Conservation (phyloP, 345 rosid species). For the Euphorbia tirucalli region DNA sequence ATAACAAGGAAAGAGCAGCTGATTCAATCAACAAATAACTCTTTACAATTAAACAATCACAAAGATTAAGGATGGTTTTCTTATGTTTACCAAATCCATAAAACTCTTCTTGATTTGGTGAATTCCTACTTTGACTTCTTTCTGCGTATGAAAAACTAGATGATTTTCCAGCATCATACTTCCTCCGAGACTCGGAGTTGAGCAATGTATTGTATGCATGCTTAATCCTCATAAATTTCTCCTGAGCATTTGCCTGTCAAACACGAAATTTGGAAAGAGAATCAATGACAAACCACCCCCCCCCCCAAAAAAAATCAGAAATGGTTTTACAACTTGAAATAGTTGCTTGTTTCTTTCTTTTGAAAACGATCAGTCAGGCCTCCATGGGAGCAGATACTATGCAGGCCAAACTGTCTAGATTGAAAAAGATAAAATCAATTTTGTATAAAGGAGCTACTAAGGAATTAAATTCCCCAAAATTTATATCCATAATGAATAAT, state of each 20-base stretch:
- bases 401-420: not conserved
- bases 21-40: not conserved
- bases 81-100: constrained; percentile 88
- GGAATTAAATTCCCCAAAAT: not conserved
- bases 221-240: constrained; percentile 59
- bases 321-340: not conserved
- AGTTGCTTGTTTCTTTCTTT: not conserved
- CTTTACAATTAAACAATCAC: not conserved
- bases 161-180: constrained; percentile 44
- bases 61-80: constrained; percentile 3
- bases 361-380: not conserved
- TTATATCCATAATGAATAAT: not conserved
- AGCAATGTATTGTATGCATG: constrained; percentile 64
- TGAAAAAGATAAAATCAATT: not conserved
- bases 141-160: constrained; percentile 63
- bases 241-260: constrained; percentile 73
- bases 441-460: not conserved
- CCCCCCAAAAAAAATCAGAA: not conserved
- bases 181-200: constrained; percentile 63
- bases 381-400: not conserved
- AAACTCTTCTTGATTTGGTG: constrained; percentile 66
- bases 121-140: constrained; percentile 32
- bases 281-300: constrained; percentile 4
- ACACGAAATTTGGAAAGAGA: constrained; percentile 19
- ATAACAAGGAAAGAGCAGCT: constrained; percentile 1